These are phyloP conservation scores for Rhizophagus clarus DNA, from an alignment of 192 early-diverging fungal genomes.

Conservation along the genomic window DNA sequence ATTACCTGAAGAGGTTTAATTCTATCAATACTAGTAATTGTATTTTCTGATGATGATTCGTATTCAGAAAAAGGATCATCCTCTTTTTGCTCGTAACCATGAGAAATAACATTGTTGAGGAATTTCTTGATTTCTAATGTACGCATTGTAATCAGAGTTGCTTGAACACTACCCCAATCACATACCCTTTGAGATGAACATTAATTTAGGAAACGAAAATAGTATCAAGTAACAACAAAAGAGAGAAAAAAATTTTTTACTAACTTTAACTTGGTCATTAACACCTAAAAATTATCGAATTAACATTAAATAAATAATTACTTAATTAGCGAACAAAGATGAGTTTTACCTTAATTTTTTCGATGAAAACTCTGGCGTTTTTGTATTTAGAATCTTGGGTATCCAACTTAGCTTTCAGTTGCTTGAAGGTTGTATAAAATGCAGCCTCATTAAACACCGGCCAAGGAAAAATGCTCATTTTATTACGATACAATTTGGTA, in stretches of 20 bases:
- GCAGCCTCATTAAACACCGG: slow-evolving; percentile 30
- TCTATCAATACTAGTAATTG: neutral
- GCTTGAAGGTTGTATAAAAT: slow-evolving; percentile 25
- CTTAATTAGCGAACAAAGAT: too few relatives aligned
- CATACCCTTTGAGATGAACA: slow-evolving; percentile 17
- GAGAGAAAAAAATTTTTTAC: neutral
- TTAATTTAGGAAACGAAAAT: too few relatives aligned
- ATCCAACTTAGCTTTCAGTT: slow-evolving; percentile 21
- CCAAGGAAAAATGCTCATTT: slow-evolving; percentile 34
- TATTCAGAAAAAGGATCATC: slow-evolving; percentile 11
- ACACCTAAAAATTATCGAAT: neutral
- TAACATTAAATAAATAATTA: neutral
- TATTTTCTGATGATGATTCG: neutral
- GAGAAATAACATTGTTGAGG: slow-evolving; percentile 21
- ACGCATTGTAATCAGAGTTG: slow-evolving; percentile 19
- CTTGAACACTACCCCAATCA: slow-evolving; percentile 27
- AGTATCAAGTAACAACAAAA: neutral
- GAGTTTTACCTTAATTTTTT: slow-evolving; percentile 18
- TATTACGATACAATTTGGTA: slow-evolving; percentile 27
- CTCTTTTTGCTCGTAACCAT: slow-evolving; percentile 27
- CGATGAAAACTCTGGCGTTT: slow-evolving; percentile 10
- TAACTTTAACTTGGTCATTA: slow-evolving; percentile 27
- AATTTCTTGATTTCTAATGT: slow-evolving; percentile 16
- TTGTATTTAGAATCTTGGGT: slow-evolving; percentile 17
- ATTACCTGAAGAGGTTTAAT: neutral